Conservation (phyloP, 192 early-diverging fungal genomes). For the Phycomyces blakesleeanus region DNA sequence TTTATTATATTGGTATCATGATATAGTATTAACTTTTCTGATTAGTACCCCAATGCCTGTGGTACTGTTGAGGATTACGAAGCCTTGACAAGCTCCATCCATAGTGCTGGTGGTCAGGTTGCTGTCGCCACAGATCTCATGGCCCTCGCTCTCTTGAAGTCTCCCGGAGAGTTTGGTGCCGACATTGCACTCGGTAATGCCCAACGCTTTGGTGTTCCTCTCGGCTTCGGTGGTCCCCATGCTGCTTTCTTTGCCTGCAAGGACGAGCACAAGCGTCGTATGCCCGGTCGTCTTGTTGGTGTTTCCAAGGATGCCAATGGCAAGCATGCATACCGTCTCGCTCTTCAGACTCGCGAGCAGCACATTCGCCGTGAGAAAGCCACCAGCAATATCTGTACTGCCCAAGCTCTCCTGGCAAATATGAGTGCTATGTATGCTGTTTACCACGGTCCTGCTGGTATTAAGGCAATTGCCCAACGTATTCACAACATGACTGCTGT, state of each 20-base stretch:
- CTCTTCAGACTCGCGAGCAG: slow-evolving; percentile 97
- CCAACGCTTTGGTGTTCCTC: slow-evolving; percentile 97
- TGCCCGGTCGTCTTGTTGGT: slow-evolving; percentile 95
- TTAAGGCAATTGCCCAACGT: slow-evolving; percentile 85
- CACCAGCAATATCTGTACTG: slow-evolving; percentile 98
- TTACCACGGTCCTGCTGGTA: slow-evolving; percentile 95
- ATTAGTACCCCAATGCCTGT: slow-evolving; percentile 90
- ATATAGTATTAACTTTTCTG: slow-evolving; percentile 15
- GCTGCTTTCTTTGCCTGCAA: slow-evolving; percentile 98
- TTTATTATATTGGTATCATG: slow-evolving; percentile 10
- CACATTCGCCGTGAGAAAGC: slow-evolving; percentile 99
- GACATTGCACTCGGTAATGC: slow-evolving; percentile 98
- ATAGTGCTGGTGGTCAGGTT: slow-evolving; percentile 79
- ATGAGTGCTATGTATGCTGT: slow-evolving; percentile 99
- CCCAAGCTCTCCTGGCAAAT: slow-evolving; percentile 98
- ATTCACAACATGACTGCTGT: slow-evolving; percentile 88
- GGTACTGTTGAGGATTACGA: slow-evolving; percentile 85
- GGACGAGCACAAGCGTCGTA: slow-evolving; percentile 88
- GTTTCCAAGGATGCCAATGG: slow-evolving; percentile 91
- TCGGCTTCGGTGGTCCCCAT: slow-evolving; percentile 98
- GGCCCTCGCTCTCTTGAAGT: slow-evolving; percentile 84
- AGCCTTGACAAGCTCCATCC: slow-evolving; percentile 72
- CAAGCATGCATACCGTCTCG: slow-evolving; percentile 86
- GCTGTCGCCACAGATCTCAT: slow-evolving; percentile 92
- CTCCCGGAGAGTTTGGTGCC: slow-evolving; percentile 94